Evolutionary conservation across 352 stramenopile genomes (phyloP).

Genomic region (Phytophthora macrochlamydospora): DNA sequence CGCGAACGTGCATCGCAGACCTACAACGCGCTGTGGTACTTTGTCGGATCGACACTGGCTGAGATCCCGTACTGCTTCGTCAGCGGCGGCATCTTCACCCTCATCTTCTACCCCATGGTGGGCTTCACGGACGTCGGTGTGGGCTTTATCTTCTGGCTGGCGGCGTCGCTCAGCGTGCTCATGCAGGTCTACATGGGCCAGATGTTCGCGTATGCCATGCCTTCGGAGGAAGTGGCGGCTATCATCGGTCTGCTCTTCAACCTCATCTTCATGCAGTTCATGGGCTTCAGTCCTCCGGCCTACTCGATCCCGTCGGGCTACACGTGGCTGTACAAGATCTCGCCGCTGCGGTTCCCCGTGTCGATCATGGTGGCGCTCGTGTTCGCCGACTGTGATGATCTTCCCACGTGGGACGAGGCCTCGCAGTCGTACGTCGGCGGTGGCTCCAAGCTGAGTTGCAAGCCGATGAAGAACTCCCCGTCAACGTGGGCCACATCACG

Average conservation of each 20-base stretch:
- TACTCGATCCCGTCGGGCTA: slow-evolving; percentile 18
- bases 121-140: slow-evolving; percentile 24
- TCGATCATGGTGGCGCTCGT: slow-evolving; percentile 13
- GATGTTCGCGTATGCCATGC: neutral
- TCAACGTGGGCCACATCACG: slow-evolving; percentile 1
- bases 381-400: slow-evolving; percentile 7
- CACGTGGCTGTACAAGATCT: slow-evolving; percentile 20
- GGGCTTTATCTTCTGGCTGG: slow-evolving; percentile 30
- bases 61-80: slow-evolving; percentile 60
- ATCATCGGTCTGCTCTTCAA: slow-evolving; percentile 28
- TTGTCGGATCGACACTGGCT: slow-evolving; percentile 70
- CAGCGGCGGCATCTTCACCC: slow-evolving; percentile 7
- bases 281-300: slow-evolving; percentile 27
- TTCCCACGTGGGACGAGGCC: slow-evolving; percentile 6
- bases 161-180: slow-evolving; percentile 36
- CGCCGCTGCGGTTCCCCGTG: slow-evolving; percentile 16
- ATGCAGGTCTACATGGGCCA: slow-evolving; percentile 43
- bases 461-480: neutral
- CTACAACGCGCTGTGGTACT: slow-evolving; percentile 88
- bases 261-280: slow-evolving; percentile 30
- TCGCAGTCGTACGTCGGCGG: neutral
- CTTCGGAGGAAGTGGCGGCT: slow-evolving; percentile 4
- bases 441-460: neutral
- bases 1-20: slow-evolving; percentile 89
- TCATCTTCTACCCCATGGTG: slow-evolving; percentile 11